phyloP scores from a whole-genome alignment of 441 rosid genomes.

The Eutrema salsugineum region DNA sequence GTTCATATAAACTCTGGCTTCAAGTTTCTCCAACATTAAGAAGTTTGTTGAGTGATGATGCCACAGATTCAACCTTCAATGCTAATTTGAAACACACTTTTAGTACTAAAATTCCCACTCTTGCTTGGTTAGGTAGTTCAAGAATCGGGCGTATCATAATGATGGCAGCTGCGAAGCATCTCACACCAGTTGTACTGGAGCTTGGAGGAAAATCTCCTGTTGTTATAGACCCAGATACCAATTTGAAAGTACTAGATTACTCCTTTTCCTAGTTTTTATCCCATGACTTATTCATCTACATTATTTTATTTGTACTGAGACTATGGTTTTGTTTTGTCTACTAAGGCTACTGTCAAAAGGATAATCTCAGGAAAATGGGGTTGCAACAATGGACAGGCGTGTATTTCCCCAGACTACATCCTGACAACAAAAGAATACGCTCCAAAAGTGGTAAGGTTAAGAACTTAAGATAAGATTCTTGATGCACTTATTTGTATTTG shows the following conservation, averaged over 20 bases:
- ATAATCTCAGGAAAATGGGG: constrained; percentile 68
- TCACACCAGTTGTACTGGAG: constrained; percentile 60
- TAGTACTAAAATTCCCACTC: background rate
- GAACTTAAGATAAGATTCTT: background rate
- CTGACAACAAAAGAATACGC: constrained; percentile 58
- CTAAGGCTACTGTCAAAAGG: constrained; percentile 55
- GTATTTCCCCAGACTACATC: constrained; percentile 57
- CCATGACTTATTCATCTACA: background rate
- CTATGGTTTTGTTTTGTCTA: background rate
- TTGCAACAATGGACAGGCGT: constrained; percentile 66
- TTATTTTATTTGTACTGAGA: background rate
- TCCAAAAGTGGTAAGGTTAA: constrained; percentile 49
- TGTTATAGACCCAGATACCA: constrained; percentile 51
- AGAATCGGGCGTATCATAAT: constrained; percentile 61
- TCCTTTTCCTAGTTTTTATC: background rate
- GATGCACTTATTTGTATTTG: constrained; percentile 11
- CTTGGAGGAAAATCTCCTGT: constrained; percentile 82
- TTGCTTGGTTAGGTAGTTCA: constrained; percentile 42
- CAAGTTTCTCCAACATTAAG: too few species aligned
- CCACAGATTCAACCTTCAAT: background rate
- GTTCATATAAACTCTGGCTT: constrained; percentile 22
- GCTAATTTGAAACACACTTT: background rate
- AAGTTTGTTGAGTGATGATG: background rate
- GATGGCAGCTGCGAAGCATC: constrained; percentile 73
- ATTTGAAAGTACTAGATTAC: constrained; percentile 43